Evolutionary conservation across 345 rosid species (phyloP).

Genomic region (Aquilaria yunnanensis): DNA sequence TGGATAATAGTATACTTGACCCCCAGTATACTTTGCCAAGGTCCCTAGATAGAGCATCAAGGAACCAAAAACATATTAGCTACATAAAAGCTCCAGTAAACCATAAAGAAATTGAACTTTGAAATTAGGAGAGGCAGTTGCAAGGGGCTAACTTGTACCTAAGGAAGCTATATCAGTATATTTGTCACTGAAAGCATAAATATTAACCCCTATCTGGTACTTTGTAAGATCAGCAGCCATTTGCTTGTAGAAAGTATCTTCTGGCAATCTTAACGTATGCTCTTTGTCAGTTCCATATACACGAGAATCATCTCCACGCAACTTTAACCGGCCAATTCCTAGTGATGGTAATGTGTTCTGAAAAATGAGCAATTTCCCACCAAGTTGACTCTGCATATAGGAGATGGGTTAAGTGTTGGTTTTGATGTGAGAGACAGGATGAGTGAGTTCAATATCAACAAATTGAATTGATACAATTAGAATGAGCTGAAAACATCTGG

Average conservation of each 20-base stretch:
- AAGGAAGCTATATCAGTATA: constrained; percentile 92
- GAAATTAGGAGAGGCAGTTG: not conserved
- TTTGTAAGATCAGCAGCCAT: constrained; percentile 99
- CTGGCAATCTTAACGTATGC: constrained; percentile 69
- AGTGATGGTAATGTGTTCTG: constrained; percentile 94
- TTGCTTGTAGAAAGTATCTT: constrained; percentile 92
- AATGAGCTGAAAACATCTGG: not conserved
- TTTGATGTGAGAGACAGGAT: constrained; percentile 14
- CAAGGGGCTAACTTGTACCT: constrained; percentile 35
- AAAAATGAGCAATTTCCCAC: constrained; percentile 88
- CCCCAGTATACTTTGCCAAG: constrained; percentile 93
- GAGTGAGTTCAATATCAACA: constrained; percentile 1
- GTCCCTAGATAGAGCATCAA: constrained; percentile 49
- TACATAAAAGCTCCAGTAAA: constrained; percentile 5
- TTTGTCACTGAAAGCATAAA: constrained; percentile 88
- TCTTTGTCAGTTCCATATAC: constrained; percentile 97
- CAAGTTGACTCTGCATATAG: constrained; percentile 70
- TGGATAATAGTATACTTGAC: constrained; percentile 92
- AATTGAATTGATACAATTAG: constrained; percentile 15
- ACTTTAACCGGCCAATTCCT: constrained; percentile 88
- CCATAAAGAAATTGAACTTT: not conserved
- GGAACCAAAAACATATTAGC: not conserved
- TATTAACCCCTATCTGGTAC: constrained; percentile 87
- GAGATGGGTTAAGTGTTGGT: not conserved
- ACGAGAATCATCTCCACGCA: constrained; percentile 96